These are phyloP conservation scores for Beauveria brongniartii DNA, from an alignment of 2,329 filamentous ascomycete genomes.

Conservation along the genomic window DNA sequence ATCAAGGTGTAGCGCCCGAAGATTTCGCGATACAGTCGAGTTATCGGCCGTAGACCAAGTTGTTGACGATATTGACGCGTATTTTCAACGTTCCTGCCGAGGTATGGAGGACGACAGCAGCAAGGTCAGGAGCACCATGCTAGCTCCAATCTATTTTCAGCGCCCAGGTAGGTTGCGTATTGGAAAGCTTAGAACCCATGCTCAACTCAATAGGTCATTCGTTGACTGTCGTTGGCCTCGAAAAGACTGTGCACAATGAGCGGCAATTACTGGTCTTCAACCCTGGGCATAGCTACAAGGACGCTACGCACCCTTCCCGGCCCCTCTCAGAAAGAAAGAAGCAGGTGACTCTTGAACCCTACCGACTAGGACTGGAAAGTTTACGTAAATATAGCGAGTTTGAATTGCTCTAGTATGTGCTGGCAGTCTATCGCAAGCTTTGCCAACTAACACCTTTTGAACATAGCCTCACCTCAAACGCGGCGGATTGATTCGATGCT, in stretches of 20 bases:
- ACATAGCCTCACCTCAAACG: not conserved
- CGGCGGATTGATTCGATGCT: not conserved
- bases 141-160: slow-evolving; percentile 86
- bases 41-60: slow-evolving; percentile 41
- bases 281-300: slow-evolving; percentile 67
- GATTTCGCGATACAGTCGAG: not conserved
- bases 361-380: slow-evolving; percentile 62
- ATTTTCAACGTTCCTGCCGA: slow-evolving; percentile 44
- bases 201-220: slow-evolving; percentile 59
- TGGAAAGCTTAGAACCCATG: not conserved
- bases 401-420: slow-evolving; percentile 64
- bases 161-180: slow-evolving; percentile 50
- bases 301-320: slow-evolving; percentile 25
- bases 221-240: slow-evolving; percentile 80
- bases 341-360: slow-evolving; percentile 52
- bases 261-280: slow-evolving; percentile 79
- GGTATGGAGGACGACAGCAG: slow-evolving; percentile 32
- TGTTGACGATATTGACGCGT: slow-evolving; percentile 60
- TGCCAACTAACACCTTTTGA: not conserved
- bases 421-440: not conserved
- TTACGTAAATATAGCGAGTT: slow-evolving; percentile 67
- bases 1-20: not conserved
- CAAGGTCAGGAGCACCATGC: slow-evolving; percentile 55
- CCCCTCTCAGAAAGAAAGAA: not conserved
- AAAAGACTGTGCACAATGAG: slow-evolving; percentile 56